Base-by-base conservation (phyloP, 768 basidiomycete genomes). In the Neoboletus subvelutipes region DNA sequence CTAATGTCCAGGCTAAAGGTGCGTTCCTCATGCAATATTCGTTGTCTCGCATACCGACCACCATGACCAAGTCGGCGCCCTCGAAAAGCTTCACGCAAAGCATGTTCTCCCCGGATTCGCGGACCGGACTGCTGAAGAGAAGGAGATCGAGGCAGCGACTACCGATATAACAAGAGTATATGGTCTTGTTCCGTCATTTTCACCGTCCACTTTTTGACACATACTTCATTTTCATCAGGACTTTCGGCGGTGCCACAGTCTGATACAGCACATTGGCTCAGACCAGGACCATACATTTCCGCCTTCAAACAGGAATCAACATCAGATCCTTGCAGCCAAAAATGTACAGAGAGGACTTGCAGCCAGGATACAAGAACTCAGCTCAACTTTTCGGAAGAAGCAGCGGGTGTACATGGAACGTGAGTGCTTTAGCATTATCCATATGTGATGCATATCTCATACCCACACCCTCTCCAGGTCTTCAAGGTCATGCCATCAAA, bases 381-480 rank as follows among this genome's bases (percentile, higher is more conserved):
- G 93, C 65, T 89, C 88, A 22, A 79, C 86, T 13, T 98, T 99
- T 70, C 84, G 97, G 60, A 98, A 97, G 80, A 98, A 96, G 77
- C 97, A 99, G 75, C 87, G 93, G 57, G 90, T 96, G 33, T 98
- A 98, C 73, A 90, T 99, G 90, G 90, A 97, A 76, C 95, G 97
- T 96, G 71, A 75, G 95, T 82, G 28, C 41, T 56, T 51, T 36
- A 37, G 42, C 47, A 48, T 53, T 45, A 20, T 31, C 34, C 47
- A n/a, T 24, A 20, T 50, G 20, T 45, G 46, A 57, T 54, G 47
- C 62, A 61, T 56, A 43, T 28, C 64, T 66, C 60, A 58, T 46
- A 40, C 59, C 56, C 50, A 20, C 54, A 45, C 56, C 55, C 54
- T 48, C 48, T 49, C 46, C 71, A 97, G 96, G 90, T 71, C 80